Evolutionary conservation across 805 yeast genomes (phyloP).

Genomic region (Metschnikowia lochheadii): DNA sequence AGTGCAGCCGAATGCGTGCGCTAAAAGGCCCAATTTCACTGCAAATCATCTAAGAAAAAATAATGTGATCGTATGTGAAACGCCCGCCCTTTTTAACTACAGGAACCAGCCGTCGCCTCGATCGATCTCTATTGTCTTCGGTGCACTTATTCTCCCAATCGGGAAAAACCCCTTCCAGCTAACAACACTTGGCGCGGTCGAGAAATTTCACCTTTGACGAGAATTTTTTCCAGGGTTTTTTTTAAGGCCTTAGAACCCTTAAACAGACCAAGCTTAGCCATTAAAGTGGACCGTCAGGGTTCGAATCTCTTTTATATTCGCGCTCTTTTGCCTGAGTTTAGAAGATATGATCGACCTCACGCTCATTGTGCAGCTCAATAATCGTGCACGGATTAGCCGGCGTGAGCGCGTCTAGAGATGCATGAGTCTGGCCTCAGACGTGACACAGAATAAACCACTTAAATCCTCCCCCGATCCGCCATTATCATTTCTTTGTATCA

Average conservation of each 20-base stretch:
- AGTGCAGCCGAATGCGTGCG: not conserved
- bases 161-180: not conserved
- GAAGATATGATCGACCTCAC: not conserved
- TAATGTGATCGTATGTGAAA: not conserved
- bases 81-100: not conserved
- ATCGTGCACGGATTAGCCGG: conserved; percentile 1
- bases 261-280: not conserved
- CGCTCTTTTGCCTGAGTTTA: not conserved
- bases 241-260: not conserved
- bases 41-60: not conserved
- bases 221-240: no score
- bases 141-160: not conserved
- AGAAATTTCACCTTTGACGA: no score
- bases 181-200: no score
- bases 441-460: not conserved
- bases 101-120: not conserved
- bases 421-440: conserved; percentile 1
- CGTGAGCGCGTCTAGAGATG: not conserved
- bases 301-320: not conserved
- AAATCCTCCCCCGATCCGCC: not conserved
- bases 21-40: no score
- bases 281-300: no score
- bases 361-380: not conserved
- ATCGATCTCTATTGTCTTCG: not conserved
- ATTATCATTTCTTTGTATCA: not conserved